Percentiles rank a stretch among this genome's conserved stretches.
phyloP scores from a whole-genome alignment of 129 eudicot species.

The Pulicaria dysenterica region DNA sequence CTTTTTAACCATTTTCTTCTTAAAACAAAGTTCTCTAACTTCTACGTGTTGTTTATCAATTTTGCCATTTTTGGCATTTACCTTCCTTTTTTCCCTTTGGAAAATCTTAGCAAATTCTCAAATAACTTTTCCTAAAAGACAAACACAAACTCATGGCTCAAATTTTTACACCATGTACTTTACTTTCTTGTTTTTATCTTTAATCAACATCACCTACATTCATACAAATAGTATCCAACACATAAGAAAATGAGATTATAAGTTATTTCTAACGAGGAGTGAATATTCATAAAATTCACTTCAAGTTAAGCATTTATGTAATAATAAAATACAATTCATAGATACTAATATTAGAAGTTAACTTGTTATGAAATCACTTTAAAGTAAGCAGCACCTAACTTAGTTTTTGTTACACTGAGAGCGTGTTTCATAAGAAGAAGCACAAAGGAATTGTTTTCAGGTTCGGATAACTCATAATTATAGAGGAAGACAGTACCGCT shows the following conservation, averaged over 20 bases:
- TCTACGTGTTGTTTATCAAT: slow-evolving; percentile 11
- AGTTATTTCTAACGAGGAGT: no score
- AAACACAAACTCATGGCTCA: slow-evolving; percentile 29
- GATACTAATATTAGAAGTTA: no score
- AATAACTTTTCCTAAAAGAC: slow-evolving; percentile 16
- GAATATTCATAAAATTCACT: no score
- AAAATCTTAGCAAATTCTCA: slow-evolving; percentile 10
- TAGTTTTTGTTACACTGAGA: no score
- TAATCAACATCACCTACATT: background rate
- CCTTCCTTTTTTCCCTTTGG: slow-evolving; percentile 1
- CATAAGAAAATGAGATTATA: background rate
- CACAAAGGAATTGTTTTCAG: no score
- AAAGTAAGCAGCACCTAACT: no score
- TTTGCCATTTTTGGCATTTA: slow-evolving; percentile 25
- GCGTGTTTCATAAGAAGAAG: no score
- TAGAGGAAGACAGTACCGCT: no score
- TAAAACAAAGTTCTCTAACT: slow-evolving; percentile 22
- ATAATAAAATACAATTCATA: no score
- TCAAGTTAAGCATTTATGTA: no score
- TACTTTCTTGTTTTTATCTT: background rate
- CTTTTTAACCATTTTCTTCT: slow-evolving; percentile 20
- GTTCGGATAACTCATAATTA: no score
- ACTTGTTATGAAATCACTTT: no score
- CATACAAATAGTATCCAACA: background rate
- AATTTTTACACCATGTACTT: slow-evolving; percentile 21